Evolutionary conservation across 352 stramenopile species (phyloP).

Genomic region (Phytophthora constricta): DNA sequence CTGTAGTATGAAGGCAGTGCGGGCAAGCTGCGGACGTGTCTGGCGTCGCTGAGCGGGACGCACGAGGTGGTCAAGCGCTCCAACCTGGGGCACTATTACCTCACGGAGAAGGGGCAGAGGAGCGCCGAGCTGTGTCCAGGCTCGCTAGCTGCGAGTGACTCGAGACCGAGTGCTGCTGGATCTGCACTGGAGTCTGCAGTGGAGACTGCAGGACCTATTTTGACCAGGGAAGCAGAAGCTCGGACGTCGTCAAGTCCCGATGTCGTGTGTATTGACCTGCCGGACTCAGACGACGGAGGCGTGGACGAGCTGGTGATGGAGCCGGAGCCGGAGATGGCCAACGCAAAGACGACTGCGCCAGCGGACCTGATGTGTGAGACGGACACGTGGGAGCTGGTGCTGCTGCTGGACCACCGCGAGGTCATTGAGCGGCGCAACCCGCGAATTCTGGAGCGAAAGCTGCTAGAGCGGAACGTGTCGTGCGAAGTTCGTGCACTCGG

Average conservation of each 20-base stretch:
- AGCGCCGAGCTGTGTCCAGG: too few relatives aligned
- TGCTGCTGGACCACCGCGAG: conserved; percentile 86
- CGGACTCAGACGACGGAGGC: conserved; percentile 48
- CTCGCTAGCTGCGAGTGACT: conserved; percentile 13
- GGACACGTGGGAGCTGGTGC: conserved; percentile 80
- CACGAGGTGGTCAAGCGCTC: conserved; percentile 65
- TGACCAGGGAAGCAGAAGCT: conserved; percentile 80
- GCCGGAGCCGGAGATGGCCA: conserved; percentile 27
- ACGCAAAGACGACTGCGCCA: neutral
- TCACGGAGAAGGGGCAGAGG: too few relatives aligned
- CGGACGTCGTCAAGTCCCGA: conserved; percentile 20
- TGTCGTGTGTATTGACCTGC: conserved; percentile 47
- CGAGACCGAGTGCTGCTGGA: conserved; percentile 1
- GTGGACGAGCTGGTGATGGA: conserved; percentile 5
- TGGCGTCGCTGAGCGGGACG: conserved; percentile 60
- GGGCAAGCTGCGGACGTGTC: conserved; percentile 66
- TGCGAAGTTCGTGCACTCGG: conserved; percentile 83
- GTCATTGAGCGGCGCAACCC: conserved; percentile 76
- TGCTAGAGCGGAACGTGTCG: conserved; percentile 77
- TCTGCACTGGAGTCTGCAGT: conserved; percentile 48
- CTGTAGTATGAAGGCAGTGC: conserved; percentile 67
- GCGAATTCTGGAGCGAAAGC: conserved; percentile 77
- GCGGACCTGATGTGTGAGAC: conserved; percentile 37
- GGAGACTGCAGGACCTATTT: conserved; percentile 85
- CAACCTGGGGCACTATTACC: conserved; percentile 49